Conservation (phyloP, 1,284 basidiomycete genomes). For the Hortiboletus rubellus region DNA sequence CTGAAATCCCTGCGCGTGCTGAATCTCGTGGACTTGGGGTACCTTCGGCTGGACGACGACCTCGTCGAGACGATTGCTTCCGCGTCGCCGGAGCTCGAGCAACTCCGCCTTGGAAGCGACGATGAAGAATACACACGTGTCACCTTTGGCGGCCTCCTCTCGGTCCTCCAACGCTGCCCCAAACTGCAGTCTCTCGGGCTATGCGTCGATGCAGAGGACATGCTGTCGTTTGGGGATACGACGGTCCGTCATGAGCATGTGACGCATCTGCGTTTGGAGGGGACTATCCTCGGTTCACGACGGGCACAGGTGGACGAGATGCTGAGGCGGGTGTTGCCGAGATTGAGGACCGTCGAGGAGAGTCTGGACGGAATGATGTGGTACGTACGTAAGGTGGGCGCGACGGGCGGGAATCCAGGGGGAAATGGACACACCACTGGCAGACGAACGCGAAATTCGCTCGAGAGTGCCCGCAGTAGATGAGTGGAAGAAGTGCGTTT, state of each 20-base stretch:
- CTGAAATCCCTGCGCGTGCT: conserved; percentile 19
- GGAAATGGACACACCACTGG: background rate
- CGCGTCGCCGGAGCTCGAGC: conserved; percentile 21
- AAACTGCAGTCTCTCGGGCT: conserved; percentile 12
- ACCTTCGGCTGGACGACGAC: conserved; percentile 15
- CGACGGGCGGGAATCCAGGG: background rate
- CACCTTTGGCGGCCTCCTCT: conserved; percentile 24
- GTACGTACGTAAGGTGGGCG: conserved; percentile 14
- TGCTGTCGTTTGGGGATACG: conserved; percentile 18
- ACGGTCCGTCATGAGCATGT: conserved; percentile 14
- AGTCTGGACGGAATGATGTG: conserved; percentile 14
- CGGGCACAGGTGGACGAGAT: conserved; percentile 21
- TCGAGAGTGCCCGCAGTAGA: background rate
- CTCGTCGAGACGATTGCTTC: conserved; percentile 19
- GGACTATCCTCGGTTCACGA: conserved; percentile 15
- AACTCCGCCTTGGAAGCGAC: conserved; percentile 12
- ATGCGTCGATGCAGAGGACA: conserved; percentile 13
- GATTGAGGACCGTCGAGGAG: conserved; percentile 24
- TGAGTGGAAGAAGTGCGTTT: background rate
- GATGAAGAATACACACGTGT: background rate
- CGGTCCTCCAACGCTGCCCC: conserved; percentile 21
- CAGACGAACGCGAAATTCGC: conserved; percentile 19
- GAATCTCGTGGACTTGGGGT: conserved; percentile 18
- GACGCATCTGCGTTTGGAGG: conserved; percentile 20
- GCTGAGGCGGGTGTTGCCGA: conserved; percentile 23